Conservation (phyloP, 108 stramenopile species). For the Aurantiochytrium sp. region DNA sequence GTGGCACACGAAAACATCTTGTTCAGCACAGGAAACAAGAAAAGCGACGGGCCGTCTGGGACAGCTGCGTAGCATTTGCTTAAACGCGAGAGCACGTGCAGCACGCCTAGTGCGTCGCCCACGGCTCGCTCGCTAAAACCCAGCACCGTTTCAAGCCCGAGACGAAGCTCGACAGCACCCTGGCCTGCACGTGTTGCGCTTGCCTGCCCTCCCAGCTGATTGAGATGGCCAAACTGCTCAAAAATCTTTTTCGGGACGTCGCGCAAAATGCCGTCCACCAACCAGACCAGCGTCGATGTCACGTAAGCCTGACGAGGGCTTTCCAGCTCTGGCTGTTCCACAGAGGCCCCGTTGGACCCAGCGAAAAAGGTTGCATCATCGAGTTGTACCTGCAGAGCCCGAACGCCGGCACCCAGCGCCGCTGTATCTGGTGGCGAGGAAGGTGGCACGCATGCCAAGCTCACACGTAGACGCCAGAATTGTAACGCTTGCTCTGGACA, state of each 20-base stretch:
- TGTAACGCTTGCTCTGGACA: background rate
- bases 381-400: background rate
- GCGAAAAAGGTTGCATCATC: background rate
- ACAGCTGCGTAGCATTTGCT: background rate
- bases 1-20: background rate
- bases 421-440: background rate
- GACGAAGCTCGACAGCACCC: background rate
- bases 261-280: background rate
- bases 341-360: background rate
- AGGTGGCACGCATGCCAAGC: background rate
- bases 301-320: background rate
- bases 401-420: background rate
- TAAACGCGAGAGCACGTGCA: conserved; percentile 6
- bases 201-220: background rate
- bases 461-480: background rate
- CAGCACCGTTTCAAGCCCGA: background rate
- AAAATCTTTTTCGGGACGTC: background rate
- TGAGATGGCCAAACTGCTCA: background rate
- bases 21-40: background rate
- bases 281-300: background rate
- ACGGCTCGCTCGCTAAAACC: background rate
- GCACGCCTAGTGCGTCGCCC: background rate
- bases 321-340: background rate
- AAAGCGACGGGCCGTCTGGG: background rate
- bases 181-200: background rate